Base-by-base conservation (phyloP, 2,329 filamentous ascomycete species). In the Bipolaris bicolor region DNA sequence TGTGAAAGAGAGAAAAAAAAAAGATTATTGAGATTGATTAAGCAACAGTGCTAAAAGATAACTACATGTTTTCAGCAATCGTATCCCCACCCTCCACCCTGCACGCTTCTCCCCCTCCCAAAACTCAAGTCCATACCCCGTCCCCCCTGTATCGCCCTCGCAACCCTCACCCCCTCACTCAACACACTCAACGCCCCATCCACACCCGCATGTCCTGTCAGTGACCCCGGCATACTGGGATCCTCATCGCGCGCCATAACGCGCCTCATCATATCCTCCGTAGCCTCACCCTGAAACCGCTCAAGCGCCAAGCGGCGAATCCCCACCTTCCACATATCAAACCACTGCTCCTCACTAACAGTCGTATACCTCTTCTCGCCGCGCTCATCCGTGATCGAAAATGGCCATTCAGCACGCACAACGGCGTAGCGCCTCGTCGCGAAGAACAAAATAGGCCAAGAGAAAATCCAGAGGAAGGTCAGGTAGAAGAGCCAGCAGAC, bases 381-480 rank as follows among this genome's bases (percentile, higher is more conserved):
- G 24, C 73, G 52, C 2, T 57, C 62, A 26, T 71, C 70, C 9
- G 68, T 60, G 3, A 71, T 66, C 3, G 82, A 84, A 63, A 83
- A 87, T 1, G 79, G 74, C 88, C 88, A 92, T 33, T 87, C 80
- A 0, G 84, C 82, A 20, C 80, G 78, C 3, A 86, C 82, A 2
- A 90, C 86, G 61, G 88, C 83, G 77, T 88, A 92, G 47, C 84
- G 81, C 69, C 84, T 86, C 1, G 90, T 92, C 16, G 83, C 76
- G 70, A 91, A 82, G 76, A 85, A 88, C 11, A 92, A 80, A 55
- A 84, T 83, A 0, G 90, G 90, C 90, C 90, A 92, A 3, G 84
- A 79, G 64, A 92, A 80, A 55, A 92, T 68, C 82, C 89, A 89
- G 11, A 90, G 74, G 58, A 91, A 85, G 0, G 86, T 86, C 5